Conservation (phyloP, 176 grass and related monocot genomes). For the Ensete glaucum region DNA sequence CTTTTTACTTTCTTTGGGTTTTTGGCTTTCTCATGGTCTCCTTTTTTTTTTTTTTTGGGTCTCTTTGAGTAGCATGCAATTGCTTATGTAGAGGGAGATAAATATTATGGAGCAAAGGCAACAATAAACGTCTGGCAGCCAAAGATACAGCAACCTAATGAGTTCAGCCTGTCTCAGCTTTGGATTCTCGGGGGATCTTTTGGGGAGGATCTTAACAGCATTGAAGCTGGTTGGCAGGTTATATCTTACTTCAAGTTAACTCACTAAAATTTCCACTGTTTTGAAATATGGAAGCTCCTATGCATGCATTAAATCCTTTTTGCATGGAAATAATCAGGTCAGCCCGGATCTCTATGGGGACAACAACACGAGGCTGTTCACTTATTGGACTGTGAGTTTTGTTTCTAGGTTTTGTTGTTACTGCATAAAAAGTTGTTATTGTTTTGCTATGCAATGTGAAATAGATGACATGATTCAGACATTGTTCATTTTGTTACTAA, state of each 20-base stretch:
- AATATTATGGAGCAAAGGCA: background rate
- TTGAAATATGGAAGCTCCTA: too few relatives aligned
- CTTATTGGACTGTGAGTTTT: conserved; percentile 7
- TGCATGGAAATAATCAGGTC: background rate
- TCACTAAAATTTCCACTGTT: background rate
- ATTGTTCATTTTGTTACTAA: background rate
- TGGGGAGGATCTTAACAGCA: background rate
- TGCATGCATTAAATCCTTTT: background rate
- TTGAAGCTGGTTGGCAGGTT: conserved; percentile 5
- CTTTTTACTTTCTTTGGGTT: background rate
- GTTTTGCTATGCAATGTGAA: background rate
- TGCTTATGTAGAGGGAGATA: background rate
- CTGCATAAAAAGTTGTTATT: too few relatives aligned
- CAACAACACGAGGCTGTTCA: conserved; percentile 1
- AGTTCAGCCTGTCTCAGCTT: conserved; percentile 7
- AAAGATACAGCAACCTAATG: background rate
- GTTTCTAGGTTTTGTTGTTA: too few relatives aligned
- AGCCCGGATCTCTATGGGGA: background rate
- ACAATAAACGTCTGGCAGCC: background rate
- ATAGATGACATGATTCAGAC: background rate
- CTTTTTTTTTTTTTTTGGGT: background rate
- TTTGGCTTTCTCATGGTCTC: background rate
- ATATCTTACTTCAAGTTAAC: background rate
- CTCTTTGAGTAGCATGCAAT: background rate
- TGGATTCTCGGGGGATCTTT: background rate